phyloP scores from a whole-genome alignment of 805 yeast genomes.

The Kuraishia hungarica region DNA sequence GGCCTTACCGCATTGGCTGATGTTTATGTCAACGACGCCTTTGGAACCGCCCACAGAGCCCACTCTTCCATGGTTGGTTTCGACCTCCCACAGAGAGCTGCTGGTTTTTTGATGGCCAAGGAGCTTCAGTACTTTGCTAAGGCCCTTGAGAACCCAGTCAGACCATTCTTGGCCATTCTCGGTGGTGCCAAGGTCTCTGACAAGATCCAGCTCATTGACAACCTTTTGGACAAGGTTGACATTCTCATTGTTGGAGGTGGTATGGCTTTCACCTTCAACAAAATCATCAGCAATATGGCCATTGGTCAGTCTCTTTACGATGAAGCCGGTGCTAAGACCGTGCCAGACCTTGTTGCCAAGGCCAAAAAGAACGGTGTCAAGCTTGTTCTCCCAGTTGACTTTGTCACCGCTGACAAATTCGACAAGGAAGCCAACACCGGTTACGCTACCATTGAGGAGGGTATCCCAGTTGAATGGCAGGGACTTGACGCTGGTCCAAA shows the following conservation, averaged over 20 bases:
- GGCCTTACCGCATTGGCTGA: conserved; percentile 91
- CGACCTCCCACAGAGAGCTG: conserved; percentile 91
- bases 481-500: conserved; percentile 96
- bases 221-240: conserved; percentile 93
- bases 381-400: conserved; percentile 90
- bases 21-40: conserved; percentile 95
- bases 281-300: conserved; percentile 73
- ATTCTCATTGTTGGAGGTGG: conserved; percentile 97
- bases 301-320: conserved; percentile 93
- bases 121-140: conserved; percentile 96
- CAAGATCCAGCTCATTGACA: conserved; percentile 97
- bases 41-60: conserved; percentile 99
- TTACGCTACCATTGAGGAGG: conserved; percentile 78
- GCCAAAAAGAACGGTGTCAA: conserved; percentile 95
- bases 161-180: conserved; percentile 97
- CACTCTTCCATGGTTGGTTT: conserved; percentile 99
- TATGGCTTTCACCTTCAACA: conserved; percentile 99
- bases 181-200: conserved; percentile 99
- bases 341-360: conserved; percentile 85
- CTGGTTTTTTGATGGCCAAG: conserved; percentile 97
- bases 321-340: conserved; percentile 91
- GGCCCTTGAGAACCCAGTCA: conserved; percentile 95
- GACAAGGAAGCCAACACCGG: conserved; percentile 84
- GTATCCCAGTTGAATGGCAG: conserved; percentile 92
- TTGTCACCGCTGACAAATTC: conserved; percentile 91